These are phyloP conservation scores for Tulasnella sp. DNA, from an alignment of 768 basidiomycete species.

Conservation along the genomic window DNA sequence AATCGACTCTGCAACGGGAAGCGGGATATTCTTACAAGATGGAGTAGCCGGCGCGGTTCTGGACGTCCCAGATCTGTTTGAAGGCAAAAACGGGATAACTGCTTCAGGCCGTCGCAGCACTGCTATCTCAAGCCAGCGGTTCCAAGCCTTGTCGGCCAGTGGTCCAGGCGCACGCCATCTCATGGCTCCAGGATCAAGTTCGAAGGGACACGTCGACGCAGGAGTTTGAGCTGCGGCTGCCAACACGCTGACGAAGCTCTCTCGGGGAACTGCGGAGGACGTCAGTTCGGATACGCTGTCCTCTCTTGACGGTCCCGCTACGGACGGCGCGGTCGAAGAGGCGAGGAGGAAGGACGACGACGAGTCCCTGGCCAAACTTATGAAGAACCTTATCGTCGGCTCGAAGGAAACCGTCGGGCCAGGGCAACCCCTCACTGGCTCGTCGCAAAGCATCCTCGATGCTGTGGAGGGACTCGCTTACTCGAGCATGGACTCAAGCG, in stretches of 20 bases:
- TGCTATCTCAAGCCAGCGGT: conserved; percentile 68
- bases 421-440: conserved; percentile 4
- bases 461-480: conserved; percentile 83
- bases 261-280: conserved; percentile 41
- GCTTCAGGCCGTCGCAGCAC: conserved; percentile 59
- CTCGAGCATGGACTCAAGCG: conserved; percentile 30
- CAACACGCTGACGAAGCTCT: conserved; percentile 71
- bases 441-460: conserved; percentile 42
- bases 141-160: conserved; percentile 61
- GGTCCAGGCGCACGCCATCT: conserved; percentile 46
- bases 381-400: conserved; percentile 49
- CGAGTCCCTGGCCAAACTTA: conserved; percentile 42
- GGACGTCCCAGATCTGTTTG: conserved; percentile 59
- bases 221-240: conserved; percentile 53
- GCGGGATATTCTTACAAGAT: no score
- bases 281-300: conserved; percentile 33
- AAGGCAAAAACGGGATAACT: conserved; percentile 34
- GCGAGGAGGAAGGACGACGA: conserved; percentile 25
- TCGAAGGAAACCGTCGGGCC: not conserved
- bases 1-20: no score
- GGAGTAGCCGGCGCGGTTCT: conserved; percentile 25
- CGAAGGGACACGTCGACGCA: conserved; percentile 38
- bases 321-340: not conserved
- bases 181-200: conserved; percentile 62
- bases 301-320: not conserved